Base-by-base conservation (phyloP, 2,329 filamentous ascomycete genomes). In the Plenodomus tracheiphilus region DNA sequence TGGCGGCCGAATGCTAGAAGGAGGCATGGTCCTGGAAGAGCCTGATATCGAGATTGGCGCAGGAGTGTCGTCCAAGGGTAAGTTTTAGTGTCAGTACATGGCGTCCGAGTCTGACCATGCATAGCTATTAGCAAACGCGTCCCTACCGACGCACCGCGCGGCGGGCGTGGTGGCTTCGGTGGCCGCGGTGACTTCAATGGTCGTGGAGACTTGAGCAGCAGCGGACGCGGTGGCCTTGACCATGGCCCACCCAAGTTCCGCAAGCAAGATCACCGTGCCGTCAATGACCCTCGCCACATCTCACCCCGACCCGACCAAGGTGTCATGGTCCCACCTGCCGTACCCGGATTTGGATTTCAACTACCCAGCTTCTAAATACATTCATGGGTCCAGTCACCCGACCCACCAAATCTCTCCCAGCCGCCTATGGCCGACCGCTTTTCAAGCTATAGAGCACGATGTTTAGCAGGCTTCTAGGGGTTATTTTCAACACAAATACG, bases 1-100 rank as follows among this genome's bases (percentile, higher is more conserved):
- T 54, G 94, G 93, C 47, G 94, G 93, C 46, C 82, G 83, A 47
- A 77, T 85, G 2, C 90, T 99, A 52, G 87, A 91, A 66, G 79
- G 83, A 13, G 91, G 92, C 36, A 84, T 99, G 75, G 88, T 92
- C 6, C 88, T 99, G 20, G 94, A 99, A 71, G 94, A 99, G 74
- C 94, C 94, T 2, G 94, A 99, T 68, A 99, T 99, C 63, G 94
- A 99, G 74, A 99, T 99, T 49, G 94, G 94, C 44, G 92, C 93
- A 16, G 94, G 94, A 47, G 95, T 99, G 13, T 97, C 92, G 16
- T 97, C 91, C 37, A 99, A 99, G 79, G 91, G 79, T 79, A 70
- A 48, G 54, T 20, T 19, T 3, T 20, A 13, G 5, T 2, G 3
- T 4, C 2, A 17, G 2, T 13, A n/a, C 32, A 3, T 9, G 7